Conservation (phyloP, 2,329 filamentous ascomycete genomes). For the Exophiala aquamarina region DNA sequence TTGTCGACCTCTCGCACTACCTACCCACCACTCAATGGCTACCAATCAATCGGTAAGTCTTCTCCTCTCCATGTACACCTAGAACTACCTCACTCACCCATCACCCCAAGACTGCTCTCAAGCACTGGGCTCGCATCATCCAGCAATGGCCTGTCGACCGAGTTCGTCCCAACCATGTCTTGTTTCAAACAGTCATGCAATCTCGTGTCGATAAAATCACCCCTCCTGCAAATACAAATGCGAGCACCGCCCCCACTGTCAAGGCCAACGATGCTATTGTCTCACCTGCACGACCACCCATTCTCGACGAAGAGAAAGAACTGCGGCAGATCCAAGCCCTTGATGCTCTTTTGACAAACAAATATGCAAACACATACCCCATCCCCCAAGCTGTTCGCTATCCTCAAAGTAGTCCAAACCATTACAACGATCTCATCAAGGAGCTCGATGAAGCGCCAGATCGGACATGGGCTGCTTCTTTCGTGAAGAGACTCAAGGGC, state of each 20-base stretch:
- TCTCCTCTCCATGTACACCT: too few species aligned
- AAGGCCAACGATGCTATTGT: slow-evolving; percentile 24
- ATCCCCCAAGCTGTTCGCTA: slow-evolving; percentile 47
- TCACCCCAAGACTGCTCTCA: slow-evolving; percentile 29
- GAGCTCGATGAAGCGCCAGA: slow-evolving; percentile 56
- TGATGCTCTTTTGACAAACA: slow-evolving; percentile 60
- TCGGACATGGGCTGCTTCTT: slow-evolving; percentile 46
- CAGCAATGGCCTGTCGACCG: slow-evolving; percentile 46
- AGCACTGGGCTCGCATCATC: slow-evolving; percentile 43
- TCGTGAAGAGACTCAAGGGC: slow-evolving; percentile 48
- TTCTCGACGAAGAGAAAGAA: slow-evolving; percentile 36
- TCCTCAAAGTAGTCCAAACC: slow-evolving; percentile 51
- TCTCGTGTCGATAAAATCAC: slow-evolving; percentile 20
- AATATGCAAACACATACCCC: slow-evolving; percentile 54
- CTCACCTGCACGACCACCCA: slow-evolving; percentile 22
- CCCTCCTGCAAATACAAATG: slow-evolving; percentile 9
- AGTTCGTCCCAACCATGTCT: slow-evolving; percentile 46
- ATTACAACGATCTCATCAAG: slow-evolving; percentile 53
- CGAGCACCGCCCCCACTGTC: slow-evolving; percentile 13
- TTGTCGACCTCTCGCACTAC: too few species aligned
- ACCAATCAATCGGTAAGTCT: slow-evolving; percentile 33
- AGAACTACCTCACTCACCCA: neutral
- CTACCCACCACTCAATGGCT: slow-evolving; percentile 20
- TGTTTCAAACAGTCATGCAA: slow-evolving; percentile 38
- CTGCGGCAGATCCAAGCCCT: slow-evolving; percentile 56